phyloP scores from a whole-genome alignment of 768 basidiomycete genomes.

The Auricularia sp. region DNA sequence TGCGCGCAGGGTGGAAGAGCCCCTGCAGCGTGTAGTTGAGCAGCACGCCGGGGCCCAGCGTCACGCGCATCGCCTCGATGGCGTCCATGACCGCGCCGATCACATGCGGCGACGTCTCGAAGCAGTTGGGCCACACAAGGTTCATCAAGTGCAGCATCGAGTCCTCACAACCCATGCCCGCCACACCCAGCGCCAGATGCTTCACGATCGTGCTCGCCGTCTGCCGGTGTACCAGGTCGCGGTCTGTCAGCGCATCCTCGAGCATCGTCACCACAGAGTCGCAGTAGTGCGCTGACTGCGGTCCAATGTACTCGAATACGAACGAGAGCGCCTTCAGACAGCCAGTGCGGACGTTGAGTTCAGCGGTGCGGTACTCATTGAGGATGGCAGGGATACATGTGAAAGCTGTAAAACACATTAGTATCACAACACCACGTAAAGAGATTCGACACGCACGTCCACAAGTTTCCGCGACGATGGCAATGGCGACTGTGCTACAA shows the following conservation, averaged over 20 bases:
- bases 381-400: conserved; percentile 98
- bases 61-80: conserved; percentile 93
- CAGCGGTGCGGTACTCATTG: conserved; percentile 96
- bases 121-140: conserved; percentile 97
- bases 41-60: conserved; percentile 86
- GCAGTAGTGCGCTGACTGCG: conserved; percentile 91
- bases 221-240: conserved; percentile 96
- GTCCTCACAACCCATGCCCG: conserved; percentile 95
- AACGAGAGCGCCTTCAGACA: conserved; percentile 98
- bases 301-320: conserved; percentile 98
- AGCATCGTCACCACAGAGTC: conserved; percentile 97
- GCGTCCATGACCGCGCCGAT: conserved; percentile 98
- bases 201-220: conserved; percentile 98
- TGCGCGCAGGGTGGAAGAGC: conserved; percentile 92
- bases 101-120: conserved; percentile 96
- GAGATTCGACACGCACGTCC: conserved; percentile 38
- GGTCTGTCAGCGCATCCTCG: conserved; percentile 95
- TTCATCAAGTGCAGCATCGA: conserved; percentile 97
- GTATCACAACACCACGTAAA: background rate
- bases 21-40: conserved; percentile 91
- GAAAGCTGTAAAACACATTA: conserved; percentile 47
- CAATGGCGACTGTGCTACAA: conserved; percentile 96
- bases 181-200: conserved; percentile 92
- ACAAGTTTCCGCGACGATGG: conserved; percentile 89
- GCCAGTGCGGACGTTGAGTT: conserved; percentile 96